Evolutionary conservation across 2,329 filamentous ascomycete species (phyloP), one percentile per base, ranked within the genome.

Genomic region (Monilinia aucupariae): DNA sequence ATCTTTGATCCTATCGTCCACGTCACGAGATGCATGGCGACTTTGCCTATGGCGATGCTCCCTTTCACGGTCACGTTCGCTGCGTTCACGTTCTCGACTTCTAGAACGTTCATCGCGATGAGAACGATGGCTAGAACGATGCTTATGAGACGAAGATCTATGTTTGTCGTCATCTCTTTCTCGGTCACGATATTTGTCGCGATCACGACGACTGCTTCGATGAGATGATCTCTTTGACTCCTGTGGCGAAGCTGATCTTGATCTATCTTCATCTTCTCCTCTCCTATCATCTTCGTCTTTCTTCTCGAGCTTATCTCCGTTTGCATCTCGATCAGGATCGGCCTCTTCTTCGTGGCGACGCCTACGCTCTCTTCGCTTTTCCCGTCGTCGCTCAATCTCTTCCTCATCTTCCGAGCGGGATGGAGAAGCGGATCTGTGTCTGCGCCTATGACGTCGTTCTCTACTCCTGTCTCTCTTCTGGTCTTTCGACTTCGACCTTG

Each of bases 201-300:
- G 79, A 49, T 88, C 84, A 67, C 81, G 81, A 59, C 83, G 85
- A 15, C 54, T 34, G 68, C 85, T 85, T 65, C 85, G 83, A 69
- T 86, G 83, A 55, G 80, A 79, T 8, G 83, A 81, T 61, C 81
- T 76, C 67, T 81, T 84, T 45, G 80, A 80, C 12, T 81, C 80
- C 15, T 85, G 83, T 1, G 82, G 83, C 2, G 89, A 91, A 6
- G 81, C 80, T 6, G 88, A 90, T 63, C 87, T 81, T 0, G 86
- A 85, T 58, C 82, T 81, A 54, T 85, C 81, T 15, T 78, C 76
- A 68, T 79, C 71, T 67, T 78, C 78, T 67, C 75, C 74, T 65
- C 66, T 69, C 37, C 60, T 65, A 34, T 69, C 65, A 34, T 69
- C 68, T 3, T 59, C 60, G 32, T 65, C 60, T 54, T 58, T 66